A percentile compares a stretch with the other conserved stretches of the same genome.
Conservation (phyloP, 768 basidiomycete genomes). For the Calocybe cyanea region DNA sequence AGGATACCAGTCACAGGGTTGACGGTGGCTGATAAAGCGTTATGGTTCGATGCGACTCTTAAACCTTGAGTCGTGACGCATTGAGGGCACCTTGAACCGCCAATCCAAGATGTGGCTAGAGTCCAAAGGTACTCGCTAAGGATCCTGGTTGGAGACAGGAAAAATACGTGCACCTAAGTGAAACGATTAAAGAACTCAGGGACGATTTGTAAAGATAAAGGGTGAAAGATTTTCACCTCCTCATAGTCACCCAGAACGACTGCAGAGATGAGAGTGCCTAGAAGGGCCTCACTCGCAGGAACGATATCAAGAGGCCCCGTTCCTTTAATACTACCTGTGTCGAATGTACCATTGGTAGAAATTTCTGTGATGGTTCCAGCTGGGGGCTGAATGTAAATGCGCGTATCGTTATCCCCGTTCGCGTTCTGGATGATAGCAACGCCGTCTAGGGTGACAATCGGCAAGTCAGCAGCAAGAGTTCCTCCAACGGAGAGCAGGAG, state of each 20-base stretch:
- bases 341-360: neutral
- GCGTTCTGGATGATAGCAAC: neutral
- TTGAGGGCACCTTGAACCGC: conserved; percentile 1
- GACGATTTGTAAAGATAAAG: neutral
- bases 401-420: neutral
- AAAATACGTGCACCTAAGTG: neutral
- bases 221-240: neutral
- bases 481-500: no score
- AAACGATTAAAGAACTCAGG: neutral
- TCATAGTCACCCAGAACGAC: neutral
- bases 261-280: neutral
- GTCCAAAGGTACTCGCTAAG: conserved; percentile 5
- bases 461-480: no score
- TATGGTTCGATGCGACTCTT: neutral
- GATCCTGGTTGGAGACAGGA: neutral
- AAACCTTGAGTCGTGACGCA: conserved; percentile 1
- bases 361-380: neutral
- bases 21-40: neutral
- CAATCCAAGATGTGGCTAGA: conserved; percentile 1
- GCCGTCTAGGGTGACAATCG: no score
- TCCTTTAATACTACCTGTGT: neutral
- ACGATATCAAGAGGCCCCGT: neutral
- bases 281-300: neutral
- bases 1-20: neutral
- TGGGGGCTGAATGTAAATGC: neutral